phyloP scores from a whole-genome alignment of 306 rosid genomes.

The Cucurbita pepo region DNA sequence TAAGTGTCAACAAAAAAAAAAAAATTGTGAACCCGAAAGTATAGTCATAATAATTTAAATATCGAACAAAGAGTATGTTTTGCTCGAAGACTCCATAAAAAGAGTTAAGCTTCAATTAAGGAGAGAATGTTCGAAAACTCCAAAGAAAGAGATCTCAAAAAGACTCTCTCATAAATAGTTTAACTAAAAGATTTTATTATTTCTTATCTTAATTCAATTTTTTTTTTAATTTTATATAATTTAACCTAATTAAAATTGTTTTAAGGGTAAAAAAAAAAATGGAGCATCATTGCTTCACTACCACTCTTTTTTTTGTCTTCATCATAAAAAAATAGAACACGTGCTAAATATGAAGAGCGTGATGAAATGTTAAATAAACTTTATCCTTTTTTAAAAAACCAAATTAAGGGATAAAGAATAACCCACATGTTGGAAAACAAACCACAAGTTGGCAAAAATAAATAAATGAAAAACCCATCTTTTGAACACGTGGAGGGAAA shows the following conservation, averaged over 20 bases:
- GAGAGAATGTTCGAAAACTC: too few species aligned
- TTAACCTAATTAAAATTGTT: not conserved
- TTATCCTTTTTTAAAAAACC: not conserved
- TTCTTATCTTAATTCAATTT: too few species aligned
- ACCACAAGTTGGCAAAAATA: not conserved
- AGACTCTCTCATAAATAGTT: too few species aligned
- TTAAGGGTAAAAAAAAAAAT: not conserved
- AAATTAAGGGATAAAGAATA: not conserved
- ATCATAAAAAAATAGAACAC: not conserved
- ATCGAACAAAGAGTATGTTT: too few species aligned
- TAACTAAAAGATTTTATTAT: too few species aligned
- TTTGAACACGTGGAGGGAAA: not conserved
- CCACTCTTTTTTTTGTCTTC: not conserved
- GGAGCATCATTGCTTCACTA: not conserved
- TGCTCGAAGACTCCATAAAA: too few species aligned
- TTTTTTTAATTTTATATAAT: too few species aligned
- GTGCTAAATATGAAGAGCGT: not conserved
- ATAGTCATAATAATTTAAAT: too few species aligned
- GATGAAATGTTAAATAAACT: not conserved
- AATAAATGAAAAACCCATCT: not conserved
- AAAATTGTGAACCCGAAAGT: too few species aligned
- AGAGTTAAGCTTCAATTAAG: too few species aligned
- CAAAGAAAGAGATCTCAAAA: too few species aligned
- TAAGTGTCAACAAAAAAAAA: too few species aligned
- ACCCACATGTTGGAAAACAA: not conserved